Evolutionary conservation across 2,329 filamentous ascomycete species (phyloP).

Genomic region (Sodiomyces alkalinus): DNA sequence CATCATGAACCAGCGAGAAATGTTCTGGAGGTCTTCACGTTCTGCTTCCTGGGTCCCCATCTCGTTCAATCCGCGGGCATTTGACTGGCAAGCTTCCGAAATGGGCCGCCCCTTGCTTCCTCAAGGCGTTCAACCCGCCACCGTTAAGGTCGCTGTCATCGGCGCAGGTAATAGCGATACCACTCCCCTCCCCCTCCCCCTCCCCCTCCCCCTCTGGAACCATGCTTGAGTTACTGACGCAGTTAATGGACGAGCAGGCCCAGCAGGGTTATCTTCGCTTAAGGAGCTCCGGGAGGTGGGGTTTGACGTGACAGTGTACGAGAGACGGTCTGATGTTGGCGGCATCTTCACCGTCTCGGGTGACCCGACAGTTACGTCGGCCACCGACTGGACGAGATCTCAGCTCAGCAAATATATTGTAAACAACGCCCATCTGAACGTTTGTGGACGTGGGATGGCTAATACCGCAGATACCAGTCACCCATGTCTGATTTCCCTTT

Average conservation of each 20-base stretch:
- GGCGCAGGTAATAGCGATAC: conserved; percentile 9
- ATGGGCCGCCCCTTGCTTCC: neutral
- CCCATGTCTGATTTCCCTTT: conserved; percentile 12
- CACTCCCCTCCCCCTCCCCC: too few species aligned
- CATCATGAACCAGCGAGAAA: too few species aligned
- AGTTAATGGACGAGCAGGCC: conserved; percentile 4
- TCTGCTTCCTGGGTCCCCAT: conserved; percentile 1
- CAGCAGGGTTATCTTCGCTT: conserved; percentile 10
- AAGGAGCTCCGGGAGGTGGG: conserved; percentile 11
- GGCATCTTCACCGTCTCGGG: conserved; percentile 12
- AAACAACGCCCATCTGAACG: neutral
- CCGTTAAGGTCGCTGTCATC: conserved; percentile 8
- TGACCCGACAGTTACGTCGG: conserved; percentile 10
- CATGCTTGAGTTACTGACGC: neutral
- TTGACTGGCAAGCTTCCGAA: neutral
- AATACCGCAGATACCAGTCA: conserved; percentile 6
- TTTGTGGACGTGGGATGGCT: too few species aligned
- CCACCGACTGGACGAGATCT: conserved; percentile 7
- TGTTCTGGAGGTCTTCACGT: neutral
- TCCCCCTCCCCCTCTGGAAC: too few species aligned
- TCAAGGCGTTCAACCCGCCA: neutral
- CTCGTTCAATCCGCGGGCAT: neutral
- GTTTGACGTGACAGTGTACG: conserved; percentile 11
- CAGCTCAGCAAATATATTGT: conserved; percentile 13
- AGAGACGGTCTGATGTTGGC: conserved; percentile 10